phyloP scores from a whole-genome alignment of 2,329 filamentous ascomycete genomes.

The Atkinsonella hypoxylon region DNA sequence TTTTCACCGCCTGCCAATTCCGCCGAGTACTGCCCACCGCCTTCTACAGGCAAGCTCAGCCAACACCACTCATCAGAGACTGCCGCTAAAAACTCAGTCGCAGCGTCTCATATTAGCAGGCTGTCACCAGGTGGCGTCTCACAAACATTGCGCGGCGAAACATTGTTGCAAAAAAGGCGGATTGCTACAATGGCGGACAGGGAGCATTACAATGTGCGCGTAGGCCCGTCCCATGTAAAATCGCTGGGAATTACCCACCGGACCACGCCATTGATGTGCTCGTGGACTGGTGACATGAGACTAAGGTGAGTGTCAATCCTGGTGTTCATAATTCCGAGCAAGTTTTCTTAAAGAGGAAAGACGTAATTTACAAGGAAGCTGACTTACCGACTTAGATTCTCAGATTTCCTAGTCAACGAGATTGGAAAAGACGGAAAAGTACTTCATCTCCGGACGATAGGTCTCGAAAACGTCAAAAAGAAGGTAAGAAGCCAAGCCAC shows the following conservation, averaged over 20 bases:
- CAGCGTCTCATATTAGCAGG: background rate
- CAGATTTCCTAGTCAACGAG: constrained; percentile 88
- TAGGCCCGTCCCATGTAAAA: constrained; percentile 20
- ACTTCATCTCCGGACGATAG: constrained; percentile 51
- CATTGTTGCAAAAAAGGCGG: background rate
- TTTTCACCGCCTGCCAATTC: too few species aligned
- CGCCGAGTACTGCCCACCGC: constrained; percentile 11
- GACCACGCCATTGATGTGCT: constrained; percentile 22
- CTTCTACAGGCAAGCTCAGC: background rate
- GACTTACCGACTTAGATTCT: constrained; percentile 45
- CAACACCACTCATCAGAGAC: background rate
- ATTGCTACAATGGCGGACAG: constrained; percentile 19
- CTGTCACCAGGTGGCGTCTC: background rate
- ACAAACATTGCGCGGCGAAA: background rate
- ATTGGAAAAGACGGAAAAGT: constrained; percentile 66
- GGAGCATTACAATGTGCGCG: constrained; percentile 18
- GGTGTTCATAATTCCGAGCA: background rate
- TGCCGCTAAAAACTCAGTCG: background rate
- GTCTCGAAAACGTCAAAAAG: constrained; percentile 11
- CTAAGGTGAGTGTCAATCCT: constrained; percentile 18
- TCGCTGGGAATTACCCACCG: constrained; percentile 28
- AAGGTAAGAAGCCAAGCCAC: constrained; percentile 4
- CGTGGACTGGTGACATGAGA: constrained; percentile 30
- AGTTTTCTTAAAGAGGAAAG: background rate
- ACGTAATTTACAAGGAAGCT: background rate